A percentile compares a stretch with the other conserved stretches of the same genome.
These are phyloP conservation scores for Cucurbita moschata DNA, from an alignment of 306 rosid species.

Conservation along the genomic window DNA sequence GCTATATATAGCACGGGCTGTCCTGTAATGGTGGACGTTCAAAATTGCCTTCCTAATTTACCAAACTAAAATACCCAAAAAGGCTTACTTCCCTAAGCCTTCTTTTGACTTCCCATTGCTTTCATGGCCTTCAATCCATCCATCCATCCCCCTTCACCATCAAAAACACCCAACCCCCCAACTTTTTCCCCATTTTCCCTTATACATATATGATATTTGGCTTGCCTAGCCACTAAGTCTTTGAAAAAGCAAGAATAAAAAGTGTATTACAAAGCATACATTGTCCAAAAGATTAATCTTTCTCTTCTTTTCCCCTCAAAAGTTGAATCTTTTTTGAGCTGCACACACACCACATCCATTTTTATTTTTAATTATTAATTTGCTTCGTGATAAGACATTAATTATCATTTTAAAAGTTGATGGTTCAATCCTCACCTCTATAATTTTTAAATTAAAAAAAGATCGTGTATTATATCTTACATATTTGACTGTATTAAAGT, in stretches of 20 bases:
- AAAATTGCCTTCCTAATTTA: background rate
- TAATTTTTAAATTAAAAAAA: too few relatives aligned
- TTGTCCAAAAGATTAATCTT: background rate
- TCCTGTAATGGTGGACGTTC: slow-evolving; percentile 7
- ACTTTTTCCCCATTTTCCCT: background rate
- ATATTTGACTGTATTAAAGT: background rate
- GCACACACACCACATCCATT: background rate
- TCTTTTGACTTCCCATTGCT: background rate
- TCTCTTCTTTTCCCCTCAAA: background rate
- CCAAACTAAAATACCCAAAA: background rate
- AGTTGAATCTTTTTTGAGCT: background rate
- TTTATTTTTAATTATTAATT: background rate
- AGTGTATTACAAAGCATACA: background rate
- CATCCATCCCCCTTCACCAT: background rate
- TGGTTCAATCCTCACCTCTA: accelerated
- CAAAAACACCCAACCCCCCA: background rate
- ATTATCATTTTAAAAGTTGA: background rate
- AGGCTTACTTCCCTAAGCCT: background rate
- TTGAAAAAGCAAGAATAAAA: background rate
- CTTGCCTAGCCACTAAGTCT: background rate
- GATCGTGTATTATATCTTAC: background rate
- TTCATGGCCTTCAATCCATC: background rate
- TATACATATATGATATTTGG: background rate
- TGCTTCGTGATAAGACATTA: too few relatives aligned
- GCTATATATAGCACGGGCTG: slow-evolving; percentile 12